Evolutionary conservation across 2,329 filamentous ascomycete species (phyloP).

Genomic region (Pestalotiopsis fici): DNA sequence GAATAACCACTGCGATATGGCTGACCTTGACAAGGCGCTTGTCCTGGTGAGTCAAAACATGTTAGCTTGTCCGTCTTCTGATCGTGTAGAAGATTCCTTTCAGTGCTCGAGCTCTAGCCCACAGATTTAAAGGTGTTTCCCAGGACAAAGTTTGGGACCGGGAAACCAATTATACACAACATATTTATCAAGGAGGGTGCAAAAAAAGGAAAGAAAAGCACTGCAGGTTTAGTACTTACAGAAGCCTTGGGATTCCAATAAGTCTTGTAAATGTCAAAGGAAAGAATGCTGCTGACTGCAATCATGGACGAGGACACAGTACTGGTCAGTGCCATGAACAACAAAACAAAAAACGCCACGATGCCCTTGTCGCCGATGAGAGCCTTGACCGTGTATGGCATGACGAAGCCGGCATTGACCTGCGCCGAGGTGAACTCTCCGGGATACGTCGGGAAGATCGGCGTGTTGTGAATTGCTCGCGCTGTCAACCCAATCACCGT

Average conservation of each 20-base stretch:
- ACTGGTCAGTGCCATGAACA: conserved; percentile 54
- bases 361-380: conserved; percentile 43
- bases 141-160: conserved; percentile 15
- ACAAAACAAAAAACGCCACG: conserved; percentile 43
- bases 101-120: too few relatives aligned
- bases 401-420: conserved; percentile 44
- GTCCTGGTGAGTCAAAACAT: background rate
- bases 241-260: conserved; percentile 48
- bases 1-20: conserved; percentile 47
- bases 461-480: conserved; percentile 44
- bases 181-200: too few relatives aligned
- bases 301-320: conserved; percentile 52
- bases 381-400: conserved; percentile 45
- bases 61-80: too few relatives aligned
- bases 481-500: conserved; percentile 47
- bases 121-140: too few relatives aligned
- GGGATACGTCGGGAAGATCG: conserved; percentile 45
- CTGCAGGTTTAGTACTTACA: too few relatives aligned
- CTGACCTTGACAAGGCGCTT: conserved; percentile 39
- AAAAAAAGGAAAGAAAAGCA: too few relatives aligned
- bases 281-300: conserved; percentile 50
- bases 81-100: too few relatives aligned
- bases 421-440: conserved; percentile 37
- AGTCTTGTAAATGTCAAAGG: conserved; percentile 50
- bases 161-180: too few relatives aligned